Conservation (phyloP, 306 rosid species). For the Ziziphus jujuba region DNA sequence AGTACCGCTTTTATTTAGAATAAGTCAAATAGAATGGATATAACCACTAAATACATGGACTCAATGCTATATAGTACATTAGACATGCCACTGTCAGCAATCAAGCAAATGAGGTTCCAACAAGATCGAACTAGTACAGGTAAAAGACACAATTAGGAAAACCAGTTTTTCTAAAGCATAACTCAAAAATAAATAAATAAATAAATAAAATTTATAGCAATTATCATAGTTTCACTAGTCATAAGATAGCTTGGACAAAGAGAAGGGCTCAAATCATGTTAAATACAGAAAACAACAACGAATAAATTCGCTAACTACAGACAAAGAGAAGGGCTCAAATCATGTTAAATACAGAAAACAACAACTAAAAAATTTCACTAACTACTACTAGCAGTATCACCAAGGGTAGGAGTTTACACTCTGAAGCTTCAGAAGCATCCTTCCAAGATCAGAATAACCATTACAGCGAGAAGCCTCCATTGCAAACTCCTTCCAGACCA, state of each 20-base stretch:
- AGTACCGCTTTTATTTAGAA: slow-evolving; percentile 1
- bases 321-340: slow-evolving; percentile 1
- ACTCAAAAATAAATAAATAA: neutral
- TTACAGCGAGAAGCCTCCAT: slow-evolving; percentile 83
- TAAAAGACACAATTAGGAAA: neutral
- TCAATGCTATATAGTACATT: too few species aligned
- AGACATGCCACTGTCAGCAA: neutral
- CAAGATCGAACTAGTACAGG: neutral
- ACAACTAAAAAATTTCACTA: neutral
- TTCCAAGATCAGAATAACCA: slow-evolving; percentile 86
- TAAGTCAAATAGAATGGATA: neutral
- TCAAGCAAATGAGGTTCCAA: neutral
- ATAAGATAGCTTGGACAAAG: neutral
- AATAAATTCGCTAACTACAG: slow-evolving; percentile 15
- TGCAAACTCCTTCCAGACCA: slow-evolving; percentile 84
- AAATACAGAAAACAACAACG: neutral
- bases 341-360: neutral
- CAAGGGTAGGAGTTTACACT: slow-evolving; percentile 64
- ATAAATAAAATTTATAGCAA: neutral
- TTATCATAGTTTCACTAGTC: neutral
- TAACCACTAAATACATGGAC: neutral
- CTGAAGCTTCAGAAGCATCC: slow-evolving; percentile 85
- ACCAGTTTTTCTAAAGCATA: neutral
- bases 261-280: slow-evolving; percentile 8
- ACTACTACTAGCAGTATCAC: slow-evolving; percentile 36